Conservation (phyloP, 176 grass and related monocot species). For the Carex pumila region DNA sequence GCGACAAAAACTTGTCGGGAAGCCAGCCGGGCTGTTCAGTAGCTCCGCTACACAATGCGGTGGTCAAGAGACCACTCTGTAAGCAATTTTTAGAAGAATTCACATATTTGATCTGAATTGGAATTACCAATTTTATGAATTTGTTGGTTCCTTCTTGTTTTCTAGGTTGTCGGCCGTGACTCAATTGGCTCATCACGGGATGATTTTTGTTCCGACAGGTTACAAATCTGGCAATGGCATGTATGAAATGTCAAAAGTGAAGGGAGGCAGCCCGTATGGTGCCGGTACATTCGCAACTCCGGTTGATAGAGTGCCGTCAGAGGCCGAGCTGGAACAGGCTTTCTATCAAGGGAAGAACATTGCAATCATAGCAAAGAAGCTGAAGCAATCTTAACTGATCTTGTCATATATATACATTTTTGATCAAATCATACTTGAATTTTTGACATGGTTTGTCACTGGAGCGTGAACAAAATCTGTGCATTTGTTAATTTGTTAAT, state of each 20-base stretch:
- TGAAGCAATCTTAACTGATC: slow-evolving; percentile 21
- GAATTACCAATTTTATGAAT: not conserved
- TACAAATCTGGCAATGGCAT: slow-evolving; percentile 38
- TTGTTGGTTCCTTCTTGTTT: not conserved
- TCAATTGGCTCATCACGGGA: slow-evolving; percentile 49
- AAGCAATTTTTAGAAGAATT: not conserved
- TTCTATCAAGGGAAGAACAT: slow-evolving; percentile 41
- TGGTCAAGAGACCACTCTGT: slow-evolving; percentile 42
- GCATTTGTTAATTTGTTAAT: not conserved
- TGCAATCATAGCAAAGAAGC: slow-evolving; percentile 41
- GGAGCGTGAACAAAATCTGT: not conserved
- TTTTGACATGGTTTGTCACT: not conserved
- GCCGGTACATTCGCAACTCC: slow-evolving; percentile 20
- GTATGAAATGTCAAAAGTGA: slow-evolving; percentile 34
- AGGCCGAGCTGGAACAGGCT: slow-evolving; percentile 30
- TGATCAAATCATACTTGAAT: slow-evolving; percentile 1
- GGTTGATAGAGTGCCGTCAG: not conserved
- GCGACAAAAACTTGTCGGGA: slow-evolving; percentile 29
- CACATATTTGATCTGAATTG: not conserved
- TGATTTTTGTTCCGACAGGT: slow-evolving; percentile 43
- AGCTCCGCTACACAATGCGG: slow-evolving; percentile 28
- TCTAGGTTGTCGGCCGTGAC: slow-evolving; percentile 38
- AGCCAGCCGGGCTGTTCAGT: slow-evolving; percentile 38
- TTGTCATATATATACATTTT: not conserved
- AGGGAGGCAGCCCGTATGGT: slow-evolving; percentile 43